Base-by-base conservation (phyloP, 345 rosid genomes). In the Aquilaria malaccensis region DNA sequence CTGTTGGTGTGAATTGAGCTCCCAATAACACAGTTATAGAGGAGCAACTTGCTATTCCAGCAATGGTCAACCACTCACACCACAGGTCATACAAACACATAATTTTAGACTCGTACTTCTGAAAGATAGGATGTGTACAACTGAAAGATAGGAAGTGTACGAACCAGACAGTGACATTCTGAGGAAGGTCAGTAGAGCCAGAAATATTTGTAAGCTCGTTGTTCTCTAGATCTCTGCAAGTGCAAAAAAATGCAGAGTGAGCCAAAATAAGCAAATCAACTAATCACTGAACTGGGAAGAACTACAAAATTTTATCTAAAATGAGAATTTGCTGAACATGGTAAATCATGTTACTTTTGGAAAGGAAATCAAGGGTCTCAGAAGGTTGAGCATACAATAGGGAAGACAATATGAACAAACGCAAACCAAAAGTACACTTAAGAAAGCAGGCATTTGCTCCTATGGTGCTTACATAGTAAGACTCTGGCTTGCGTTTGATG, bases 221-320 rank as follows among this genome's bases (percentile, higher is more conserved):
- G 81, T 94, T 84, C 81, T 80, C 77, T 56, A 94, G 73, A 74
- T 90, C 92, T 74, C 99, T 94, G 87, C 63, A 72, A 65, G 33
- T 31, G 29, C 64, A 73, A 50, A 33, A 53, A 58, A 66, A 6
- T 49, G 7, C 52, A 67, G 45, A 72, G 67, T 43, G 31, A 61
- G 55, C 47, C 43, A 43, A 56, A 33, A 59, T 6, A 46, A 52
- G 62, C 7, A n/a, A 59, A 57, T 48, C 48, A 10, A 66, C 37
- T 31, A 54, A 29, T 63, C 11, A 33, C 50, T 46, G 32, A 22
- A 57, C 30, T 9, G 7, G 5, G 43, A 37, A 37, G 7, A 37
- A 37, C 7, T 37, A 37, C 43, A 37, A 37, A 37, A 37, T 37
- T 9, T 4, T 37, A 37, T 37, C 7, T 3, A 37, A 37, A 5